Evolutionary conservation across 257 asterid genomes (phyloP).

Genomic region (Nicotiana obtusifolia): DNA sequence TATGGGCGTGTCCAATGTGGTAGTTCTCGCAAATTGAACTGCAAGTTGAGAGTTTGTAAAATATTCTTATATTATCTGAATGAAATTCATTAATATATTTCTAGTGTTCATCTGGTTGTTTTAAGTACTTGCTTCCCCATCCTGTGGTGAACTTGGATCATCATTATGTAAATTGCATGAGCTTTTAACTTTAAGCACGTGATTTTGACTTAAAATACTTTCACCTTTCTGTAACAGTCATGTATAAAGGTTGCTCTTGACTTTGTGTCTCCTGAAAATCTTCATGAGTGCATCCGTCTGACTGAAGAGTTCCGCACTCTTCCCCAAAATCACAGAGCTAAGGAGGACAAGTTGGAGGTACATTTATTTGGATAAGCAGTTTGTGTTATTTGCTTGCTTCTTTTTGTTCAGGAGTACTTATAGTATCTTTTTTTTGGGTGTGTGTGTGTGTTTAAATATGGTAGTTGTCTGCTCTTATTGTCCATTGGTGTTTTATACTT

Average conservation of each 20-base stretch:
- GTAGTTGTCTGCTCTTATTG: not conserved
- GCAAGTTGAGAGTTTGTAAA: not conserved
- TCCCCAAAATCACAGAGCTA: constrained; percentile 76
- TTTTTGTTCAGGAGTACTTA: not conserved
- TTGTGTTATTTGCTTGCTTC: not conserved
- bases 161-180: not conserved
- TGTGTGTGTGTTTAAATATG: not conserved
- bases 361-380: not conserved
- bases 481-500: not conserved
- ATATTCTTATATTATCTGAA: too few species aligned
- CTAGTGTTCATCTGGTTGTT: not conserved
- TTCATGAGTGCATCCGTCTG: constrained; percentile 61
- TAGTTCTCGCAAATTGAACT: not conserved
- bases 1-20: not conserved
- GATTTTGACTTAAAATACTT: constrained; percentile 6
- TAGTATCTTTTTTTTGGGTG: not conserved
- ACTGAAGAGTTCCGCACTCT: constrained; percentile 73
- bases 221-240: constrained; percentile 42
- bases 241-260: constrained; percentile 89
- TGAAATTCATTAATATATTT: not conserved
- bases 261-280: constrained; percentile 89
- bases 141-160: not conserved
- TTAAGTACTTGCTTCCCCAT: not conserved
- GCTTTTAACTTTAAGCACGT: not conserved
- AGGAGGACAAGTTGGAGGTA: constrained; percentile 90